Base-by-base conservation (phyloP, 2,329 filamentous ascomycete genomes). In the Diaporthe nobilis region DNA sequence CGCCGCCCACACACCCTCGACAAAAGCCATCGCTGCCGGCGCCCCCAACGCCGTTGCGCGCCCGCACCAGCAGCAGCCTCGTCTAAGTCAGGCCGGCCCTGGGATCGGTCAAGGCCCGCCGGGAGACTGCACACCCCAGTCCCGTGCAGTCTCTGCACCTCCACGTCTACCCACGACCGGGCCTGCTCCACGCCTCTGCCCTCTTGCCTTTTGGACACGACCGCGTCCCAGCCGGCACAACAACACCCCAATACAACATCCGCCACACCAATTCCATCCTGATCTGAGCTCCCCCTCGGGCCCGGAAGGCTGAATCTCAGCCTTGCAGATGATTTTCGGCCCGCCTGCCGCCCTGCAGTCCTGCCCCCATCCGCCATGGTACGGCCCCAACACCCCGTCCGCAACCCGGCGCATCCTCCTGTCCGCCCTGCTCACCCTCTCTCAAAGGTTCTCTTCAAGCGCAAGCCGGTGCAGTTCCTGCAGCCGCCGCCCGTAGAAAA, bases 401-500 rank as follows among this genome's bases (percentile, higher is more conserved):
- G 65, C 72, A 65, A 71, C 71, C 73, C 77, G 74, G 80, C 80
- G 53, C 77, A 76, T 65, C 42, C 55, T 77, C 71, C 75, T 79
- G 76, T 77, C 79, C 39, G 79, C 74, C 25, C n/a, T 79, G 76
- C 79, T 80, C 44, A 81, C 75, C 31, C 20, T 25, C 31, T 20
- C 20, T 61, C 72, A 70, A 82, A 98, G 96, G 96, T 99, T 80
- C 90, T 98, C 78, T 98, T 94, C 86, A 98, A 98, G 88, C 92
- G 97, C 81, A 98, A 98, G 86, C 96, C 96, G 75, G 95, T 98
- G 82, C 92, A 94, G 86, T 94, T 95, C 83, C 88, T 96, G 79
- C 90, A 94, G 68, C 89, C 90, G 65, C 93, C 94, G 31, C 87
- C 90, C 71, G 91, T 96, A 79, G 90, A 95, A 79, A 92, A 97